A percentile compares a stretch with the other conserved stretches of the same genome.
phyloP scores from a whole-genome alignment of 306 rosid species.

The Casuarina glauca region DNA sequence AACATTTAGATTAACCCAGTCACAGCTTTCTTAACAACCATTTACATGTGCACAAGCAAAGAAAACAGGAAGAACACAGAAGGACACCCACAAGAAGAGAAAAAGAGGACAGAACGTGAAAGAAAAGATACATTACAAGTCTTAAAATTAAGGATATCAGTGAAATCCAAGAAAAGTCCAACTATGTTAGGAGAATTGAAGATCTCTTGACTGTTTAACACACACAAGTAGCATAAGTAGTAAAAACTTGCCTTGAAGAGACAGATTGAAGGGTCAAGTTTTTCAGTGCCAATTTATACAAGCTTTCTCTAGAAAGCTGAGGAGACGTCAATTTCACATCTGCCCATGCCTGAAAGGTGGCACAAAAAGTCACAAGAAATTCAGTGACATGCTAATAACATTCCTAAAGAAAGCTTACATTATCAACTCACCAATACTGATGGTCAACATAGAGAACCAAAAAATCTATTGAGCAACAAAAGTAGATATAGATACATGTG shows the following conservation, averaged over 20 bases:
- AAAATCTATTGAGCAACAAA: constrained; percentile 3
- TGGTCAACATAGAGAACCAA: background rate
- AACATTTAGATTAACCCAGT: background rate
- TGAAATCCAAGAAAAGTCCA: background rate
- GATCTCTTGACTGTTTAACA: background rate
- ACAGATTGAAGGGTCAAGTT: constrained; percentile 48
- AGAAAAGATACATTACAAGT: background rate
- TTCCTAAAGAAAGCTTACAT: background rate
- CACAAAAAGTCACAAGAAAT: background rate
- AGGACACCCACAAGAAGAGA: background rate
- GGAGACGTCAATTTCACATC: constrained; percentile 90
- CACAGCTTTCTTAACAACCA: constrained; percentile 4
- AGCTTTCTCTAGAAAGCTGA: constrained; percentile 77
- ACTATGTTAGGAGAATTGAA: background rate
- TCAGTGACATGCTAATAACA: constrained; percentile 1
- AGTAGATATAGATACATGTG: background rate
- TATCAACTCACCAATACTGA: background rate
- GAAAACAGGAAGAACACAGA: background rate
- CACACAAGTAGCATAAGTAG: background rate
- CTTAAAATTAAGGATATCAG: background rate
- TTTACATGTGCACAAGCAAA: background rate
- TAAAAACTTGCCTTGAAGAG: constrained; percentile 60
- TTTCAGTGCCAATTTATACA: constrained; percentile 66
- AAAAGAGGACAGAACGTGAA: background rate
- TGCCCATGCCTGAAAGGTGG: constrained; percentile 67